Conservation (phyloP, 305 asterid genomes). For the Fraxinus floribunda region DNA sequence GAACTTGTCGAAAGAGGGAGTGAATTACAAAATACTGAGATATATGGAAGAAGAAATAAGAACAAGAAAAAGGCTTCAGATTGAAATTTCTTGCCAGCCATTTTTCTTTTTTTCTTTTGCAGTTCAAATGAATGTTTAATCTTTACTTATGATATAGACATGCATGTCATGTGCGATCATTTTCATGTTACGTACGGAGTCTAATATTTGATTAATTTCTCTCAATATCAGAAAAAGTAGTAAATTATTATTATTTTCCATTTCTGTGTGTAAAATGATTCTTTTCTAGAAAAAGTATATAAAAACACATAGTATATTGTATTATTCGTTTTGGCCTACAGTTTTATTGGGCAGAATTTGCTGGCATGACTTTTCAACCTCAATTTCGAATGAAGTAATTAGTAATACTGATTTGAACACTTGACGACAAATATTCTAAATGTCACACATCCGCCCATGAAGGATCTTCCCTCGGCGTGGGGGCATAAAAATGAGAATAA, state of each 20-base stretch:
- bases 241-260: background rate
- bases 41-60: background rate
- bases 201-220: background rate
- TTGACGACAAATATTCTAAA: background rate
- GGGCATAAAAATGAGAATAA: background rate
- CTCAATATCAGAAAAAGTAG: background rate
- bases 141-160: background rate
- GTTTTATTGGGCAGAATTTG: background rate
- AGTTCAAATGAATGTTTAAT: background rate
- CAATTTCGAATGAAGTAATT: background rate
- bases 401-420: background rate
- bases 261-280: background rate
- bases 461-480: background rate
- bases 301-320: too few relatives aligned
- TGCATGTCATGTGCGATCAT: background rate
- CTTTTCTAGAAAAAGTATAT: background rate
- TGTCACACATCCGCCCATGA: background rate
- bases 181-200: background rate
- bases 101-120: background rate
- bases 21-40: background rate
- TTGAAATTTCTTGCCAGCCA: background rate
- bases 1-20: constrained; percentile 26
- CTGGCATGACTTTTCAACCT: background rate
- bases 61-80: background rate
- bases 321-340: background rate